Base-by-base conservation (phyloP, 2,329 filamentous ascomycete species). In the Thielaviopsis populi region DNA sequence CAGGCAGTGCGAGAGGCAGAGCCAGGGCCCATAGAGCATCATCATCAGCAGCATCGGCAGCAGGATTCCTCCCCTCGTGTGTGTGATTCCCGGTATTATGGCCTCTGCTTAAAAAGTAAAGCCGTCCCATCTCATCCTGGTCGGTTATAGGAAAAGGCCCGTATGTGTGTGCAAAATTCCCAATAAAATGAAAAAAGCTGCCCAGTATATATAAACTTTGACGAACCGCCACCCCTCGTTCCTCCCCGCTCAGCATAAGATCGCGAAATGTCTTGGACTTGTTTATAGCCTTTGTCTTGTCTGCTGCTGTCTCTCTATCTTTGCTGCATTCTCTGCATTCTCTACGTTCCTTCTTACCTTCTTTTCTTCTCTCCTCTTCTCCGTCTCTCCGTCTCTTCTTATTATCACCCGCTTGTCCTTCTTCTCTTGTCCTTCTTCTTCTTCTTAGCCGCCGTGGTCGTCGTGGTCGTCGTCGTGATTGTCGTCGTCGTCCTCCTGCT, bases 61-160 rank as follows among this genome's bases (percentile, higher is more conserved):
- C 10, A 50, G 53, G 24, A 56, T 56, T 56, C 53, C 53, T 56
- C 30, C 37, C 46, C 24, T 24, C 46, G 24, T 33, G 53, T 53
- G 19, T 30, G n/a, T 56, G 53, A 56, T 56, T 56, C 27, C 53
- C 53, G 27, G 27, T 37, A 56, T 56, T 56, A 56, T 56, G 53
- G 53, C 53, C 53, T 56, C 30, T 56, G 27, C 53, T 56, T 56
- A 27, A 24, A 37, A 56, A 56, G 46, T 56, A 56, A 56, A 56
- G 53, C 53, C 53, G 53, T 56, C 27, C 27, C 53, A 56, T 56
- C 27, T 13, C 53, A 56, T 56, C 53, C 53, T 56, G 15, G 53
- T 33, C 53, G 53, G 27, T 37, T 56, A 56, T 56, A 56, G n/a
- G 30, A 56, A 56, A 56, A 56, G 30, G 53, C 53, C 53, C 53